Conservation (phyloP, 2,329 filamentous ascomycete genomes). For the Pestalotiopsis sp. region DNA sequence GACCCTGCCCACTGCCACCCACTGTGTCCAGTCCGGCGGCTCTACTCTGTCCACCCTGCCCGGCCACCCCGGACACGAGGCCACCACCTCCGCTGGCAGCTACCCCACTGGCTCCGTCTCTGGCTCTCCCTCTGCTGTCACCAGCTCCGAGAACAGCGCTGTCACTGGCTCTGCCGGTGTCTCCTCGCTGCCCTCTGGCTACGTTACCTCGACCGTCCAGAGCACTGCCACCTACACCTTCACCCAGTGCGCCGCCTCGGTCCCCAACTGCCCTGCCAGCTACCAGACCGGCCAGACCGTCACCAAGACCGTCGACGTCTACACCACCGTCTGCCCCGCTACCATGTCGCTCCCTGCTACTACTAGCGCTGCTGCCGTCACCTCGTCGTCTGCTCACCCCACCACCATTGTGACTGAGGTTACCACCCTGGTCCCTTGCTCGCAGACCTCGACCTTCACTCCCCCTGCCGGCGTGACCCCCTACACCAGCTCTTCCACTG, state of each 20-base stretch:
- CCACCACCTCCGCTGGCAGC: not conserved
- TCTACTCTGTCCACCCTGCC: slow-evolving; percentile 8
- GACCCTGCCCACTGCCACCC: slow-evolving; percentile 34
- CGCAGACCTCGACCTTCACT: slow-evolving; percentile 25
- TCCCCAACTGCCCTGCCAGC: slow-evolving; percentile 39
- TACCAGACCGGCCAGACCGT: slow-evolving; percentile 34
- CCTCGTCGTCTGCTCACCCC: not conserved
- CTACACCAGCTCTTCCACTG: not conserved
- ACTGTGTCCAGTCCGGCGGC: slow-evolving; percentile 29
- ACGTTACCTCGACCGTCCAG: slow-evolving; percentile 23
- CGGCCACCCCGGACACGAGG: not conserved
- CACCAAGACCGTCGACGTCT: slow-evolving; percentile 28
- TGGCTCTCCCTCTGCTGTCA: slow-evolving; percentile 13
- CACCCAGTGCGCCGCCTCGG: slow-evolving; percentile 36
- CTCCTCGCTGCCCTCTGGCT: slow-evolving; percentile 11
- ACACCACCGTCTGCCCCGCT: slow-evolving; percentile 30
- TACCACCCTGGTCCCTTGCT: slow-evolving; percentile 27
- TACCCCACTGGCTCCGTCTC: not conserved
- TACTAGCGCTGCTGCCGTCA: slow-evolving; percentile 16
- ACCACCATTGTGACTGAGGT: slow-evolving; percentile 23
- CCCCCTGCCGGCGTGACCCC: slow-evolving; percentile 20
- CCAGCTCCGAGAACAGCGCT: slow-evolving; percentile 3
- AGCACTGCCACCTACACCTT: slow-evolving; percentile 28
- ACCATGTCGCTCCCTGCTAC: slow-evolving; percentile 22
- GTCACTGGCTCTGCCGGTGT: slow-evolving; percentile 9